Base-by-base conservation (phyloP, 768 basidiomycete species). In the Suillus occidentalis region DNA sequence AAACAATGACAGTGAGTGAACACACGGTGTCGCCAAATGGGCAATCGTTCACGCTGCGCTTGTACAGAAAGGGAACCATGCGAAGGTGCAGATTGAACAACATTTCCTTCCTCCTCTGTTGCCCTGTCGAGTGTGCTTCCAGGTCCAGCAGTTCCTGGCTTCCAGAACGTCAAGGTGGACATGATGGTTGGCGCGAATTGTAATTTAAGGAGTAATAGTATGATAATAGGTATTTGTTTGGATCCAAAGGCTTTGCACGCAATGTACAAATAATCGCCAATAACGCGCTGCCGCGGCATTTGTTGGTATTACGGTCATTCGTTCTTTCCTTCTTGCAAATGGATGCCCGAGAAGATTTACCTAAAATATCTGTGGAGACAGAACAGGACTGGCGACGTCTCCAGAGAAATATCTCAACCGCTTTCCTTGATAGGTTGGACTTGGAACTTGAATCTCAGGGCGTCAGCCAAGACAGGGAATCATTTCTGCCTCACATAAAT, bases 11-110 rank as follows among this genome's bases (percentile, higher is more conserved):
- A 47, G 6, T 53, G 39, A 63, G 14, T 37, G 62, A 49, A 77
- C 86, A 65, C 67, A 90, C 96, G 85, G 76, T 99, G 93, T 73
- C 93, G 95, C 75, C 86, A 90, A 63, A 99, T 98, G 0, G 97
- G 97, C 36, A 99, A 80, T 5, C 87, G 81, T 74, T 93, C 89
- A 58, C 96, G 83, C 71, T 95, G 91, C 39, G 84, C 83, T 64
- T 89, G 88, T 18, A 95, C 81, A 5, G 90, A 86, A 10, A 90
- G 77, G 16, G 83, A 80, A 28, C 82, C 76, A 50, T 82, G 81
- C 28, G 80, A 73, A 2, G 87, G 85, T 0, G 89, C 85, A 59
- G 91, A 91, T 9, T 87, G 84, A 20, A 94, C 76, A 9, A 95
- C 78, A 57, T 82, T 84, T 39, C 86, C 92, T 74, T 96, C 94